Percentiles rank a stretch among this genome's conserved stretches.
Evolutionary conservation across 495 filamentous ascomycete species (phyloP).

Genomic region (Penicillium goetzii): DNA sequence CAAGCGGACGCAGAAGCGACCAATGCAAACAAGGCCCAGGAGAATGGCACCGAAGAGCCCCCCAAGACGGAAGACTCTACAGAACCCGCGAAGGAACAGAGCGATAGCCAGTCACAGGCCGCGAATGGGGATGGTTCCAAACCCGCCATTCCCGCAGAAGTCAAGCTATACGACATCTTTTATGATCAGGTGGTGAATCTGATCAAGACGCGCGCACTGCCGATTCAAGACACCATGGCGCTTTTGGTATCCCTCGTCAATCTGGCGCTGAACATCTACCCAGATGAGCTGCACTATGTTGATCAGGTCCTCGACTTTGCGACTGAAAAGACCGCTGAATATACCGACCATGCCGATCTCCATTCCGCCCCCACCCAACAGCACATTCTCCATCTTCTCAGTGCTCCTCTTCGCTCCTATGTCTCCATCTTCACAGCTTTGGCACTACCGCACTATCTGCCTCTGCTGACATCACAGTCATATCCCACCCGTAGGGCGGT

Average conservation of each 20-base stretch:
- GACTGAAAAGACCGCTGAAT: slow-evolving; percentile 82
- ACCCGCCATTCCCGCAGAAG: slow-evolving; percentile 74
- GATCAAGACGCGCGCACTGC: slow-evolving; percentile 84
- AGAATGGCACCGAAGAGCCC: slow-evolving; percentile 44
- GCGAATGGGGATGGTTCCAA: slow-evolving; percentile 40
- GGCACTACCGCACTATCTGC: slow-evolving; percentile 86
- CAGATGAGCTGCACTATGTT: slow-evolving; percentile 88
- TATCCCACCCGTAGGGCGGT: slow-evolving; percentile 90
- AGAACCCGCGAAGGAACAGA: slow-evolving; percentile 25
- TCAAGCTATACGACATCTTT: slow-evolving; percentile 96
- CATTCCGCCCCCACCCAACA: slow-evolving; percentile 86
- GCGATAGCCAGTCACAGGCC: slow-evolving; percentile 26
- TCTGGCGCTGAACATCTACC: slow-evolving; percentile 92
- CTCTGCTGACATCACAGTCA: slow-evolving; percentile 87
- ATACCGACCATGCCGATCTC: slow-evolving; percentile 90
- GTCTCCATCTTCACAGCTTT: slow-evolving; percentile 91
- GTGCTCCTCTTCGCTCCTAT: slow-evolving; percentile 86
- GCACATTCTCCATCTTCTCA: slow-evolving; percentile 83
- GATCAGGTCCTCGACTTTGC: slow-evolving; percentile 93
- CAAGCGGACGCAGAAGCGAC: slow-evolving; percentile 38
- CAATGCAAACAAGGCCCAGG: slow-evolving; percentile 38
- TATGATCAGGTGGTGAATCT: slow-evolving; percentile 94
- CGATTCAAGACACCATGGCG: slow-evolving; percentile 93
- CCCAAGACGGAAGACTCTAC: slow-evolving; percentile 29
- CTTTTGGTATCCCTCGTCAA: slow-evolving; percentile 90